Conservation (phyloP, 2,329 filamentous ascomycete species). For the Apiospora saccharicola region DNA sequence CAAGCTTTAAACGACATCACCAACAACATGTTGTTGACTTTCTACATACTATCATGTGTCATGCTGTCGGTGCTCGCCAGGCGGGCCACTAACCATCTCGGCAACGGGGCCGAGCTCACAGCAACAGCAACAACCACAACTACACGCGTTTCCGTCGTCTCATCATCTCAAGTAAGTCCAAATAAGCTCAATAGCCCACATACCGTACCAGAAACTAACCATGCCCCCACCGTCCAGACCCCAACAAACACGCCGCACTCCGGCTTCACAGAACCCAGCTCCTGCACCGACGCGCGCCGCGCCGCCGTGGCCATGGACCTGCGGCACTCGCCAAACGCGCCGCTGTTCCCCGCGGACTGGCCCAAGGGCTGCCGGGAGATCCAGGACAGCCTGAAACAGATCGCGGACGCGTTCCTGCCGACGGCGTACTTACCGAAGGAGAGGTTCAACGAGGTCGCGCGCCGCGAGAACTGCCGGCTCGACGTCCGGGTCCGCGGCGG, state of each 20-base stretch:
- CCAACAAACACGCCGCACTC: background rate
- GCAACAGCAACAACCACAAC: background rate
- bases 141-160: background rate
- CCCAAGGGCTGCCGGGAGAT: conserved; percentile 9
- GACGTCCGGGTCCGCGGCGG: conserved; percentile 4
- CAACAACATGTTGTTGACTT: background rate
- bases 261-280: conserved; percentile 1
- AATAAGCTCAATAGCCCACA: too few species aligned
- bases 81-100: background rate
- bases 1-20: background rate
- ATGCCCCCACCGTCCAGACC: background rate
- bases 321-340: background rate
- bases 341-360: background rate
- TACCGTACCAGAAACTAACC: background rate
- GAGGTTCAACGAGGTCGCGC: conserved; percentile 14
- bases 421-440: conserved; percentile 3
- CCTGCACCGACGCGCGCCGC: conserved; percentile 15
- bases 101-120: background rate
- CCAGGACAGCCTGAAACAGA: background rate
- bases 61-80: background rate
- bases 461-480: conserved; percentile 6
- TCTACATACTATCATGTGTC: background rate
- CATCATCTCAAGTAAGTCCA: conserved; percentile 1
- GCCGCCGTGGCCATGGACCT: conserved; percentile 6
- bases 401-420: conserved; percentile 22